A percentile compares a stretch with the other conserved stretches of the same genome.
Evolutionary conservation across 805 yeast genomes (phyloP).

Genomic region (Ogataea parapolymorpha): DNA sequence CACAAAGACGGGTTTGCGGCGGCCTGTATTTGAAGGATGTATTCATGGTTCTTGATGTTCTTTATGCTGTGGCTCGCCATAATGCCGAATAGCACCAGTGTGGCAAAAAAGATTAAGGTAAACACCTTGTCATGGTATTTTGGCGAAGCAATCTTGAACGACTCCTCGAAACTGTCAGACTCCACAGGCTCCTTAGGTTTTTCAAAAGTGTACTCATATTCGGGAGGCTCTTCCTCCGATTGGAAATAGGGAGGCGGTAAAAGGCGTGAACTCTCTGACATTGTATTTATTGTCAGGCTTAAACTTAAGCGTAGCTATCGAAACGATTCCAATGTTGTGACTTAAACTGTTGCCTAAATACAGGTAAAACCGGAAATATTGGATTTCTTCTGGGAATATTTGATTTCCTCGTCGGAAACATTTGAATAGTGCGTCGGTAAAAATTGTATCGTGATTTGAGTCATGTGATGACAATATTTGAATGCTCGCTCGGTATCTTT

Average conservation of each 20-base stretch:
- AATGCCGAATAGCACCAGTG: constrained; percentile 14
- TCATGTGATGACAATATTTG: too few species aligned
- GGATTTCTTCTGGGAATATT: not conserved
- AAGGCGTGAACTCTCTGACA: constrained; percentile 8
- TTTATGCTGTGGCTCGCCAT: not conserved
- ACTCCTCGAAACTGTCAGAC: constrained; percentile 53
- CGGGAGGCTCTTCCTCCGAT: constrained; percentile 22
- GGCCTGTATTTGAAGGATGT: not conserved
- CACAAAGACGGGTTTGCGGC: constrained; percentile 3
- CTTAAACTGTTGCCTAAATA: not conserved
- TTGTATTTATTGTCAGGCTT: not conserved
- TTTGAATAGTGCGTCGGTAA: too few species aligned
- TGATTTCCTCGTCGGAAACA: not conserved
- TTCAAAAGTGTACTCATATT: constrained; percentile 31
- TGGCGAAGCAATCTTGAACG: constrained; percentile 63
- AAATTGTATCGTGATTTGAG: too few species aligned
- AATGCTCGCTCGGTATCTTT: too few species aligned
- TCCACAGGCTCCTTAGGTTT: constrained; percentile 30
- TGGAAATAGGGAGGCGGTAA: constrained; percentile 21
- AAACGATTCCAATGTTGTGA: too few species aligned
- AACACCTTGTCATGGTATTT: constrained; percentile 71
- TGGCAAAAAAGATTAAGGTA: constrained; percentile 44
- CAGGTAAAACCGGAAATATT: too few species aligned
- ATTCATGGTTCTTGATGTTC: not conserved
- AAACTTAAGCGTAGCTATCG: too few species aligned